phyloP scores from a whole-genome alignment of 2,329 filamentous ascomycete genomes.

The Penicillium sp. region DNA sequence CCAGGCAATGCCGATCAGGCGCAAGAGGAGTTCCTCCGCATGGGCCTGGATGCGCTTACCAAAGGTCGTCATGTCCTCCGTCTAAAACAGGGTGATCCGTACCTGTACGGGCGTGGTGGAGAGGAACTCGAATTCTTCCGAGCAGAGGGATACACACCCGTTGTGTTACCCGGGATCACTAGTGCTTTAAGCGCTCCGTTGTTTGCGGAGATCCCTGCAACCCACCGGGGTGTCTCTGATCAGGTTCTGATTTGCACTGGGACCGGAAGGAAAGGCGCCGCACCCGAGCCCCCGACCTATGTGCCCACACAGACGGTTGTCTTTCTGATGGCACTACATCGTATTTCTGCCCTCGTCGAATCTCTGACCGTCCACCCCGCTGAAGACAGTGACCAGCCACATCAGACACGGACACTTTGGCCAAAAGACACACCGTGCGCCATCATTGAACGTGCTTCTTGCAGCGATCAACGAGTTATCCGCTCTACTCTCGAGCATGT shows the following conservation, averaged over 20 bases:
- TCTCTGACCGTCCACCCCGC: slow-evolving; percentile 61
- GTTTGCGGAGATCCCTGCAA: slow-evolving; percentile 85
- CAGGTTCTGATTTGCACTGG: slow-evolving; percentile 96
- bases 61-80: slow-evolving; percentile 81
- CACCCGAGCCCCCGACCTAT: slow-evolving; percentile 81
- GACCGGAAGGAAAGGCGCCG: slow-evolving; percentile 85
- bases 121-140: slow-evolving; percentile 90
- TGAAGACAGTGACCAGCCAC: slow-evolving; percentile 31
- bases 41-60: slow-evolving; percentile 72
- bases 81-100: slow-evolving; percentile 95
- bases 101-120: slow-evolving; percentile 91
- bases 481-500: slow-evolving; percentile 82
- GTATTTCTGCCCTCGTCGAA: slow-evolving; percentile 73
- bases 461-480: slow-evolving; percentile 91
- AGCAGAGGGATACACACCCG: slow-evolving; percentile 68
- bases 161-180: slow-evolving; percentile 88
- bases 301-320: slow-evolving; percentile 80
- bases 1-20: slow-evolving; percentile 94
- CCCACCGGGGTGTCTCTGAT: slow-evolving; percentile 87
- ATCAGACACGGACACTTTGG: slow-evolving; percentile 56
- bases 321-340: slow-evolving; percentile 93
- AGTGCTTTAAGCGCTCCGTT: slow-evolving; percentile 84
- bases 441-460: slow-evolving; percentile 91
- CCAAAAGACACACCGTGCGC: slow-evolving; percentile 83
- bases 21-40: slow-evolving; percentile 83